phyloP scores from a whole-genome alignment of 2,329 filamentous ascomycete species.

The Purpureocillium lavendulum region DNA sequence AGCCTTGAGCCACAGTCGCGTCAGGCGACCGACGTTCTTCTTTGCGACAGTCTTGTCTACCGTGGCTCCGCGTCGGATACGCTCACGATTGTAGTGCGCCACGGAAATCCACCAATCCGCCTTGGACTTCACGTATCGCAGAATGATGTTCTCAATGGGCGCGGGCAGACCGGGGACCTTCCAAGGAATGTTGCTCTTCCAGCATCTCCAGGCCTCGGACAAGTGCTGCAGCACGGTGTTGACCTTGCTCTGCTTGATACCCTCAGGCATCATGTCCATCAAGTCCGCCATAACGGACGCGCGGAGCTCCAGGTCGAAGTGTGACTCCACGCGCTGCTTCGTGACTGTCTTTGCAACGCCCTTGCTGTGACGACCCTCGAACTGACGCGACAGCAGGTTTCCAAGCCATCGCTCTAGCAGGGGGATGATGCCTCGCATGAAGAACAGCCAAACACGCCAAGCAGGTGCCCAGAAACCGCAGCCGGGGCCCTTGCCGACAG shows the following conservation, averaged over 20 bases:
- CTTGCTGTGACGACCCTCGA: conserved; percentile 97
- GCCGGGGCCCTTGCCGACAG: conserved; percentile 93
- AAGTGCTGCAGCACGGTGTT: conserved; percentile 96
- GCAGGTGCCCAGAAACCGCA: conserved; percentile 99
- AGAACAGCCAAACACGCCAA: conserved; percentile 98
- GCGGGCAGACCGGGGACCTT: conserved; percentile 95
- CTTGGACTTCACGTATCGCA: conserved; percentile 98
- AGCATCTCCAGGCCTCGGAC: conserved; percentile 97
- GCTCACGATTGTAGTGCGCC: conserved; percentile 96
- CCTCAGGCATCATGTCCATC: conserved; percentile 99
- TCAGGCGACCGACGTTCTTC: conserved; percentile 94
- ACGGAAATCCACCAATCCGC: conserved; percentile 99
- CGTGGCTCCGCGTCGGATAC: conserved; percentile 90
- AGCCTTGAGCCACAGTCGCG: conserved; percentile 92
- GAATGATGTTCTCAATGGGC: conserved; percentile 96
- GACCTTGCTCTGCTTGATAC: conserved; percentile 99
- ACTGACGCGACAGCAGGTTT: conserved; percentile 92
- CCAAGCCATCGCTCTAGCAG: conserved; percentile 95
- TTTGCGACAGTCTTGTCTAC: conserved; percentile 99
- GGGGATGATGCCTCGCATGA: conserved; percentile 97
- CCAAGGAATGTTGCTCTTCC: conserved; percentile 99
- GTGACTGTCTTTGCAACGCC: conserved; percentile 98
- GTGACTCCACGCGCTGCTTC: conserved; percentile 97
- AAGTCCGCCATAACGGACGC: conserved; percentile 98
- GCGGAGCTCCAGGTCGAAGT: conserved; percentile 93